These are phyloP conservation scores for Talaromyces piceae DNA, from an alignment of 2,329 filamentous ascomycete genomes.

Conservation along the genomic window DNA sequence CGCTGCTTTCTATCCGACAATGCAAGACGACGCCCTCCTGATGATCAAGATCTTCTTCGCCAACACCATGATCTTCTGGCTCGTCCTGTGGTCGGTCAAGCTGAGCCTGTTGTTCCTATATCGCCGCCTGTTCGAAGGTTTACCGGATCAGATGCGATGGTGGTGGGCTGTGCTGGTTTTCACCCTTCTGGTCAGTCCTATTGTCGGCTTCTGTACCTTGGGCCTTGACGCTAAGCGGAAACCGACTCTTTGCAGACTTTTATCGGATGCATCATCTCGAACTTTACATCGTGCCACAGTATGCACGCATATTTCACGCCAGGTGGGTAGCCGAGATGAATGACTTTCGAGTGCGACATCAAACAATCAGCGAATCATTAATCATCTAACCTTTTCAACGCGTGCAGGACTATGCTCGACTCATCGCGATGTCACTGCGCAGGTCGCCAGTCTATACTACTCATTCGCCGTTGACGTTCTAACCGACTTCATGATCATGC, in stretches of 20 bases:
- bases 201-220: too few species aligned
- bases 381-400: background rate
- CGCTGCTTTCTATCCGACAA: conserved; percentile 19
- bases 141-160: conserved; percentile 24
- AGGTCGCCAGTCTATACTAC: conserved; percentile 29
- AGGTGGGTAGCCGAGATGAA: conserved; percentile 6
- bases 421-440: conserved; percentile 21
- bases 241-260: conserved; percentile 20
- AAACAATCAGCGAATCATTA: too few species aligned
- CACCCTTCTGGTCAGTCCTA: conserved; percentile 23
- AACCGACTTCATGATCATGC: conserved; percentile 33
- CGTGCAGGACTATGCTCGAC: conserved; percentile 21
- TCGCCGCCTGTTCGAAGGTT: conserved; percentile 27
- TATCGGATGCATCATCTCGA: conserved; percentile 30
- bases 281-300: conserved; percentile 26
- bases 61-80: conserved; percentile 32
- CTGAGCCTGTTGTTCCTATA: conserved; percentile 34
- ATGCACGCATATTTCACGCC: conserved; percentile 31
- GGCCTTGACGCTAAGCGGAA: background rate
- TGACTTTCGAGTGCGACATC: too few species aligned
- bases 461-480: conserved; percentile 29
- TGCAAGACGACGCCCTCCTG: conserved; percentile 23
- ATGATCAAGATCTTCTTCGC: conserved; percentile 34
- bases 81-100: conserved; percentile 35
- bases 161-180: conserved; percentile 33